A percentile compares a stretch with the other conserved stretches of the same genome.
Conservation (phyloP, 345 rosid species). For the Nephelium lappaceum region DNA sequence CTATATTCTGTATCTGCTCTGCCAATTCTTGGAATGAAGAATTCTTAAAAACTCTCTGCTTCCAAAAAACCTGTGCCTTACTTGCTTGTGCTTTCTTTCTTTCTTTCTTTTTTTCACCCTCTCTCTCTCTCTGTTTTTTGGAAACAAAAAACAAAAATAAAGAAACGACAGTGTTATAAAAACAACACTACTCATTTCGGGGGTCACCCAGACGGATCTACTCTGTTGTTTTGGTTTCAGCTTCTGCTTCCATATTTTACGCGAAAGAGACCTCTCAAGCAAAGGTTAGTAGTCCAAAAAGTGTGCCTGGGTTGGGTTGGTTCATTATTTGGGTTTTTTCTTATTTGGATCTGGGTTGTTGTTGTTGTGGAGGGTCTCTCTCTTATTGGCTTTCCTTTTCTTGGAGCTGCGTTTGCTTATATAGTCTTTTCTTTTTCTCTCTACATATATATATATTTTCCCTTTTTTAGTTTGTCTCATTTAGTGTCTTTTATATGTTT, state of each 20-base stretch:
- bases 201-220: conserved; percentile 18
- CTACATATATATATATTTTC: background rate
- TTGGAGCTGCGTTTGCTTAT: conserved; percentile 23
- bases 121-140: background rate
- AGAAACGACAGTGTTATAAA: conserved; percentile 20
- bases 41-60: conserved; percentile 14
- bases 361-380: background rate
- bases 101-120: too few relatives aligned
- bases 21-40: conserved; percentile 29
- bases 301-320: background rate
- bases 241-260: conserved; percentile 24
- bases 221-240: background rate
- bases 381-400: conserved; percentile 41
- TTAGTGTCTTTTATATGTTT: conserved; percentile 34
- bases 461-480: conserved; percentile 36
- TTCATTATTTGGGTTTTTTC: conserved; percentile 1
- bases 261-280: conserved; percentile 34
- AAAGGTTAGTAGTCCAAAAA: conserved; percentile 21
- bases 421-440: background rate
- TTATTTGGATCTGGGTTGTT: conserved; percentile 21
- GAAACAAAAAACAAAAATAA: background rate
- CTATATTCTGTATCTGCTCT: background rate
- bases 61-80: background rate
- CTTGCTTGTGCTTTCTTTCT: conserved; percentile 8
- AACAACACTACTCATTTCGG: background rate